phyloP scores from a whole-genome alignment of 176 grass and related monocot species.

The Phoenix roebelenii region DNA sequence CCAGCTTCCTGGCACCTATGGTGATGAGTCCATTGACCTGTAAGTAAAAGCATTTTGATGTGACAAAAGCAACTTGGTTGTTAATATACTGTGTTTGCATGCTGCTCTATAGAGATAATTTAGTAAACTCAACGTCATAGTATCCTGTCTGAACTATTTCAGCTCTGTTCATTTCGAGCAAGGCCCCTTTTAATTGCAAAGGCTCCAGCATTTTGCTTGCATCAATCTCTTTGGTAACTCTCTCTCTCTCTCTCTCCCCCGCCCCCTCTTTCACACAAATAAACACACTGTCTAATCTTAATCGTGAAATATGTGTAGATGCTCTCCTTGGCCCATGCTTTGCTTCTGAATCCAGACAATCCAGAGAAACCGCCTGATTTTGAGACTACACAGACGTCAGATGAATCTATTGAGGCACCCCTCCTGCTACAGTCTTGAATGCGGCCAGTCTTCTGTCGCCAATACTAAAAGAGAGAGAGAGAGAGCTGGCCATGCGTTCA shows the following conservation, averaged over 20 bases:
- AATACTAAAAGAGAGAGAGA: no score
- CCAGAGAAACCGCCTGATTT: slow-evolving; percentile 4
- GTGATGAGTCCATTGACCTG: slow-evolving; percentile 78
- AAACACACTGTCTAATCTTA: not conserved
- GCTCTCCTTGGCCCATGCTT: slow-evolving; percentile 53
- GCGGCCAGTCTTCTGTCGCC: no score
- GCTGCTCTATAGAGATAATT: no score
- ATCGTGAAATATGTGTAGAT: slow-evolving; percentile 19
- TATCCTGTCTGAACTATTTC: slow-evolving; percentile 6
- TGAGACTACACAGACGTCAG: not conserved
- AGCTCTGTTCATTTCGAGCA: slow-evolving; percentile 76
- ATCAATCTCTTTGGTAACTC: slow-evolving; percentile 50
- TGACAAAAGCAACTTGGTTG: not conserved
- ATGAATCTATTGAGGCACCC: slow-evolving; percentile 31
- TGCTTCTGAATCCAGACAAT: slow-evolving; percentile 34
- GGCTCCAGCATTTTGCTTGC: slow-evolving; percentile 73
- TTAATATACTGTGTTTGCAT: no score
- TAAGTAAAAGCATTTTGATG: slow-evolving; percentile 24
- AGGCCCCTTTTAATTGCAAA: slow-evolving; percentile 57
- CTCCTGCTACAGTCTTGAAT: slow-evolving; percentile 25
- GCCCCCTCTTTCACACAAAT: not conserved
- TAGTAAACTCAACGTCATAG: no score
- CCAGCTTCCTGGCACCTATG: slow-evolving; percentile 57
- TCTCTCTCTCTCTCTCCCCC: not conserved
- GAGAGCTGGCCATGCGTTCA: no score